These are phyloP conservation scores for Saccharomyces hybrid DNA, from an alignment of 1,139 yeast species.

Conservation along the genomic window DNA sequence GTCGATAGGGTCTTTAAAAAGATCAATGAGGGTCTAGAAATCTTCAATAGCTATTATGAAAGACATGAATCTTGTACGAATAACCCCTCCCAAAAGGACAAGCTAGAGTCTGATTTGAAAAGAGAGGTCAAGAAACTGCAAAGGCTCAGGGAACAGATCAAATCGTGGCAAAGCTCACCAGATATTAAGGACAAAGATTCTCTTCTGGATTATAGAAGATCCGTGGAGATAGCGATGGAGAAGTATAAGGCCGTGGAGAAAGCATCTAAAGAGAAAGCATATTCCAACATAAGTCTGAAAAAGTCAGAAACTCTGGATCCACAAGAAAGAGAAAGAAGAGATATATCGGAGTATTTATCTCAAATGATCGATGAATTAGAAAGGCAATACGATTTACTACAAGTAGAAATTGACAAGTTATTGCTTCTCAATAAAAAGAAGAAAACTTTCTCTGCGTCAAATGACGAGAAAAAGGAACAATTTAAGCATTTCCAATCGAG, in stretches of 20 bases:
- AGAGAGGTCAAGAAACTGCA: conserved; percentile 70
- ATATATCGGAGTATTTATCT: conserved; percentile 52
- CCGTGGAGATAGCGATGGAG: conserved; percentile 76
- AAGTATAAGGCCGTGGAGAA: no score
- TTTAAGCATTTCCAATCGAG: conserved; percentile 36
- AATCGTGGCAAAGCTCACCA: conserved; percentile 66
- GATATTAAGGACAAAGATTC: conserved; percentile 63
- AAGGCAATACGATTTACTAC: conserved; percentile 56
- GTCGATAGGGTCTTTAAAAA: conserved; percentile 73
- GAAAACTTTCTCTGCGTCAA: conserved; percentile 40
- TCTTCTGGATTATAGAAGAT: conserved; percentile 52
- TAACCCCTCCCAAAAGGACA: conserved; percentile 62
- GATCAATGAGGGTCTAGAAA: conserved; percentile 63
- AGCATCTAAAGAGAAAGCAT: conserved; percentile 40
- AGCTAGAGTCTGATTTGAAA: conserved; percentile 60
- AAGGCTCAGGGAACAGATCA: conserved; percentile 67
- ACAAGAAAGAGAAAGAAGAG: conserved; percentile 50
- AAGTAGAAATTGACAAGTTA: conserved; percentile 49
- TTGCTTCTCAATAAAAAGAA: conserved; percentile 37
- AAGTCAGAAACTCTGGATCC: conserved; percentile 49
- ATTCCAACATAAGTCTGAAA: conserved; percentile 53
- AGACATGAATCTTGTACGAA: conserved; percentile 56
- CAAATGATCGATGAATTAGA: conserved; percentile 55
- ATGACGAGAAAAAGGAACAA: conserved; percentile 50
- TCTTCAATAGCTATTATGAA: conserved; percentile 62